Conservation (phyloP, 768 basidiomycete species). For the Mycena rebaudengoi region DNA sequence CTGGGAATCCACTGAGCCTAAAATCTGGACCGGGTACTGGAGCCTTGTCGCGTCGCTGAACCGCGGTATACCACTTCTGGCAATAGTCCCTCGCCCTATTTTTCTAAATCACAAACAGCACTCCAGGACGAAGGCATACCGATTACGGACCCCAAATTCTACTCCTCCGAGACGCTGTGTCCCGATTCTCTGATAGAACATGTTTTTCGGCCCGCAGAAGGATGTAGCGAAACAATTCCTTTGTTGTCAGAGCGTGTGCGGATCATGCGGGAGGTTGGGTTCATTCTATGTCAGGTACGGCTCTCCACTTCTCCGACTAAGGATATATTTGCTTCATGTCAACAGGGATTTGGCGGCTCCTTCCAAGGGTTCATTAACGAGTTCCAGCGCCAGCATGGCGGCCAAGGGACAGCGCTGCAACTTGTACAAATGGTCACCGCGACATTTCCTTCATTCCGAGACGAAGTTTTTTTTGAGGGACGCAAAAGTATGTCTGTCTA, state of each 20-base stretch:
- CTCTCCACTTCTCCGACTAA: background rate
- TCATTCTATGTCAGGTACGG: slow-evolving; percentile 73
- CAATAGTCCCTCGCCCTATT: slow-evolving; percentile 2
- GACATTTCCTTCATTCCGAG: slow-evolving; percentile 79
- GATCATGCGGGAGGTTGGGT: slow-evolving; percentile 82
- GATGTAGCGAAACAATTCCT: slow-evolving; percentile 72
- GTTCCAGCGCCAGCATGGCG: slow-evolving; percentile 61
- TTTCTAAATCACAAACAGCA: slow-evolving; percentile 52
- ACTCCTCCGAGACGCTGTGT: slow-evolving; percentile 73
- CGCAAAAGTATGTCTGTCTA: slow-evolving; percentile 56
- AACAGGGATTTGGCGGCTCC: slow-evolving; percentile 35
- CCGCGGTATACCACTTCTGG: slow-evolving; percentile 58
- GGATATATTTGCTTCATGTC: background rate
- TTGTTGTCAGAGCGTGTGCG: slow-evolving; percentile 74
- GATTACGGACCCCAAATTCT: slow-evolving; percentile 82
- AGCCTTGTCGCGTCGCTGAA: slow-evolving; percentile 86
- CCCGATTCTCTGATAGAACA: slow-evolving; percentile 74
- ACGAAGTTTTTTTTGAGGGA: slow-evolving; percentile 67
- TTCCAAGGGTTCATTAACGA: slow-evolving; percentile 71
- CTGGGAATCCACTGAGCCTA: slow-evolving; percentile 62
- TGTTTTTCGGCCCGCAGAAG: slow-evolving; percentile 70
- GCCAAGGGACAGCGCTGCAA: slow-evolving; percentile 72
- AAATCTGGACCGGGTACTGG: slow-evolving; percentile 86
- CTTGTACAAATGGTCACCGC: slow-evolving; percentile 77
- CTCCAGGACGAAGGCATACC: slow-evolving; percentile 77